Evolutionary conservation across 805 yeast genomes (phyloP).

Genomic region (Candida coquimbonensis): DNA sequence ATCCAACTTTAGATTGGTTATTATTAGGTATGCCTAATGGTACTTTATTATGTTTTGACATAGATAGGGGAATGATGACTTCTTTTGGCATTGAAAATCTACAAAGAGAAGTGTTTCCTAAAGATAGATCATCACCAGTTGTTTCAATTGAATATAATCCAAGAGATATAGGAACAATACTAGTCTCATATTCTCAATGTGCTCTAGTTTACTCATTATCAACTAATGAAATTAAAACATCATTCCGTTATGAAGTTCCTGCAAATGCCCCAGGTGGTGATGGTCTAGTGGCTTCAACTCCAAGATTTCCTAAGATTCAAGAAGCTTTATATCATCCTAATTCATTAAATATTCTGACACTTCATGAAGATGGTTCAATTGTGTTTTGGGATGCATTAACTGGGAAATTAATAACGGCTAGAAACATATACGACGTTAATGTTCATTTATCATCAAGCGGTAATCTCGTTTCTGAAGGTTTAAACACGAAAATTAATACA

Average conservation of each 20-base stretch:
- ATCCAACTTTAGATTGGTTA: constrained; percentile 86
- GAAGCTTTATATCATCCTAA: constrained; percentile 86
- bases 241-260: constrained; percentile 55
- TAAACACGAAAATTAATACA: constrained; percentile 37
- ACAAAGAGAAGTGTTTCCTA: constrained; percentile 54
- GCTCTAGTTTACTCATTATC: constrained; percentile 66
- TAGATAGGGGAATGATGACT: constrained; percentile 67
- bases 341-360: constrained; percentile 75
- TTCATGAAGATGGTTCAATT: constrained; percentile 75
- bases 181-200: constrained; percentile 64
- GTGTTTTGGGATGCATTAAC: constrained; percentile 90
- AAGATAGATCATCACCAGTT: constrained; percentile 57
- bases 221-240: constrained; percentile 47
- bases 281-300: constrained; percentile 22
- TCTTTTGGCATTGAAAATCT: constrained; percentile 63
- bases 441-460: constrained; percentile 46
- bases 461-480: constrained; percentile 13
- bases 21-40: constrained; percentile 79
- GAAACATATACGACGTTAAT: constrained; percentile 59
- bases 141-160: constrained; percentile 75
- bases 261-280: constrained; percentile 72
- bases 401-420: constrained; percentile 68
- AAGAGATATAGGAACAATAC: constrained; percentile 71
- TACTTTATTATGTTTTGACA: constrained; percentile 60
- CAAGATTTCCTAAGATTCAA: constrained; percentile 34